Conservation (phyloP, 1,284 basidiomycete genomes). For the Calocybe gambosa region DNA sequence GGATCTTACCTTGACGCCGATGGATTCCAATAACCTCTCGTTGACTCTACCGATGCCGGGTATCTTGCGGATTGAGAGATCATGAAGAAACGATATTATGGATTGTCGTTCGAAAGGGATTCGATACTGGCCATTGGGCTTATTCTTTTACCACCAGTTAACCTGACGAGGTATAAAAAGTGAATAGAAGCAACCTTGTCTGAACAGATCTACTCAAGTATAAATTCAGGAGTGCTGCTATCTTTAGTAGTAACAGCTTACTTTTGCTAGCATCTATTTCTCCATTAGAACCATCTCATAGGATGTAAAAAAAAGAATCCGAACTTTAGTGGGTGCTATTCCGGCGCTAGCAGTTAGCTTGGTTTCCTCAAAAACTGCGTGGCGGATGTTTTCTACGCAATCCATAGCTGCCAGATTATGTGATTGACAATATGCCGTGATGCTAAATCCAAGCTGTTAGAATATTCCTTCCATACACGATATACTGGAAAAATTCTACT, state of each 20-base stretch:
- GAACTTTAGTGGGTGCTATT: conserved; percentile 82
- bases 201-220: conserved; percentile 72
- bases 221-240: neutral
- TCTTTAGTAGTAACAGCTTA: conserved; percentile 22
- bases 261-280: conserved; percentile 72
- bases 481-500: conserved; percentile 41
- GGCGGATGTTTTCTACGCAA: conserved; percentile 76
- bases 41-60: conserved; percentile 87
- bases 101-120: conserved; percentile 61
- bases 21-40: conserved; percentile 78
- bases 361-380: conserved; percentile 67
- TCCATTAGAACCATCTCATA: neutral
- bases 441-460: conserved; percentile 33
- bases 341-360: conserved; percentile 90
- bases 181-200: conserved; percentile 54
- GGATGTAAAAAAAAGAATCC: conserved; percentile 7
- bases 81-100: conserved; percentile 69
- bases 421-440: conserved; percentile 71
- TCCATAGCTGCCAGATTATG: conserved; percentile 62
- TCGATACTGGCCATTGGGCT: conserved; percentile 88
- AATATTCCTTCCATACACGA: neutral
- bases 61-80: conserved; percentile 75
- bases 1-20: conserved; percentile 69
- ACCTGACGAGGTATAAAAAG: neutral
- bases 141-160: conserved; percentile 52